Base-by-base conservation (phyloP, 108 stramenopile genomes). In the Fistulifera solaris region DNA sequence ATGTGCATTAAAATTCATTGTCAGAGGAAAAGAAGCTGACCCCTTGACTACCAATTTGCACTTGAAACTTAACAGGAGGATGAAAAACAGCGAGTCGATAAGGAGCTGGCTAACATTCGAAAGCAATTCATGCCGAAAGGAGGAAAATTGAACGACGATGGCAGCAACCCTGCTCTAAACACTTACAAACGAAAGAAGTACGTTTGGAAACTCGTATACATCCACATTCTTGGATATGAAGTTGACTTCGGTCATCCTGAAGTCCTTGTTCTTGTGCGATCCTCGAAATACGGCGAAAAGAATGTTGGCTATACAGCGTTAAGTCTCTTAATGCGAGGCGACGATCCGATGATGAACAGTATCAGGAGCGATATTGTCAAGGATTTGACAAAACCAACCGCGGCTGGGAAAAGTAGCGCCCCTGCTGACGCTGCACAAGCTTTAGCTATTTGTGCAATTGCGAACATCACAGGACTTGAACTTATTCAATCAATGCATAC, bases 151-250 rank as follows among this genome's bases (percentile, higher is more conserved):
- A 77, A 63, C 12, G 73, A 81, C 55, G 89, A 87, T 50, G 89
- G 85, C 3, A 68, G 65, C 56, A 83, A 91, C 45, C 81, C 77
- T 0, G 57, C 78, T 17, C 71, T 97, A 16, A 79, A 77, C 31
- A 75, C 86, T 28, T 99, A 99, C 63, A 83, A 94, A 53, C 68
- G 91, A 11, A 96, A 96, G 70, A 99, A 97, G 70, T 99, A 99
- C 71, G 94, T 97, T 28, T 99, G 96, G 96, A 99, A 99, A 73
- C 71, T 99, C 24, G 94, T 96, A 8, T 99, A 99, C 74, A 97
- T 96, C 59, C 94, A 87, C 67, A 92, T 96, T 55, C 62, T 99
- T 50, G 98, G 98, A 39, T 99, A 99, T 59, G 98, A 99, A 62
- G 96, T 99, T 15, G 96, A 99, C 61, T 97, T 99, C 76, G 98